phyloP scores from a whole-genome alignment of 306 rosid species.

The Inga oerstediana region DNA sequence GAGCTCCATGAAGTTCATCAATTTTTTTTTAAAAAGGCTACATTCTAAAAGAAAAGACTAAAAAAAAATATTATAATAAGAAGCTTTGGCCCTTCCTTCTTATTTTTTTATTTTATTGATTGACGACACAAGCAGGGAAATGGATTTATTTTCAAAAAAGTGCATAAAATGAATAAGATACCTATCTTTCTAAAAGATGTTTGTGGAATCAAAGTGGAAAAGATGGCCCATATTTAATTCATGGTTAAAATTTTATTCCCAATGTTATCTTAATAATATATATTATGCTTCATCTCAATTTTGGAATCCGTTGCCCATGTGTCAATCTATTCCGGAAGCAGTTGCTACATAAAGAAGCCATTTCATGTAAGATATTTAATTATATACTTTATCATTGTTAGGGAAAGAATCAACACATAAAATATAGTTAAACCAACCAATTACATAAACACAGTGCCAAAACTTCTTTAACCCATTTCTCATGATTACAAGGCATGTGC shows the following conservation, averaged over 20 bases:
- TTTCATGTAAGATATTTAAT: too few species aligned
- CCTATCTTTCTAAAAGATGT: slow-evolving; percentile 55
- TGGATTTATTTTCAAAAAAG: slow-evolving; percentile 51
- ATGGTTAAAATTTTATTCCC: slow-evolving; percentile 30
- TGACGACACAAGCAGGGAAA: slow-evolving; percentile 37
- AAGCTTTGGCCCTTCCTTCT: too few species aligned
- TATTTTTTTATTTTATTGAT: not conserved
- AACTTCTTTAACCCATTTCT: too few species aligned
- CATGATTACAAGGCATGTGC: too few species aligned
- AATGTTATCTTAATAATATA: slow-evolving; percentile 27
- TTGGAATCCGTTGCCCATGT: slow-evolving; percentile 25
- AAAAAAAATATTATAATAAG: too few species aligned
- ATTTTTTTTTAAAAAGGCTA: too few species aligned
- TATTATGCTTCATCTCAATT: slow-evolving; percentile 23
- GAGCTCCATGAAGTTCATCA: too few species aligned
- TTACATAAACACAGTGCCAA: too few species aligned
- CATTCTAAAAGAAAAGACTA: too few species aligned
- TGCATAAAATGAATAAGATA: slow-evolving; percentile 44
- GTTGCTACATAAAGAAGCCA: not conserved
- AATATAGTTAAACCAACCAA: too few species aligned
- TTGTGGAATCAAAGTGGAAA: slow-evolving; percentile 50
- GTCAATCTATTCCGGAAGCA: slow-evolving; percentile 32
- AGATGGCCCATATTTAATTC: slow-evolving; percentile 34
- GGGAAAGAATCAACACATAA: too few species aligned
- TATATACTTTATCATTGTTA: too few species aligned